Conservation (phyloP, 2,329 filamentous ascomycete genomes). For the Diaporthe citriasiana region DNA sequence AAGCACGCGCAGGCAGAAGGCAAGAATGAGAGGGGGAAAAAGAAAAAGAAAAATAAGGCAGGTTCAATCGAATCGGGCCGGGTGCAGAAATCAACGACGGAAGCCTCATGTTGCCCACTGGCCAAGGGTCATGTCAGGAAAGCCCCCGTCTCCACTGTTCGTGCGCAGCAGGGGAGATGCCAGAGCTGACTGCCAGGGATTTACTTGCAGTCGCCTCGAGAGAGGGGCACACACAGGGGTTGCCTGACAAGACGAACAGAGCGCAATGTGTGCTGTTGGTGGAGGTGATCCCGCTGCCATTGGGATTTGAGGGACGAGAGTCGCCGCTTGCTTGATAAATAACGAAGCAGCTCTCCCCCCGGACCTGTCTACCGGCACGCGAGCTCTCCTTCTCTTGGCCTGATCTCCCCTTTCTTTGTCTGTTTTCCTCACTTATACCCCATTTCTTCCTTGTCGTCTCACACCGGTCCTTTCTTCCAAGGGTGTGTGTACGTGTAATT, state of each 20-base stretch:
- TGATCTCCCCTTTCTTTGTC: conserved; percentile 15
- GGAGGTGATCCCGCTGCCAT: conserved; percentile 18
- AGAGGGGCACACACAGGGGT: conserved; percentile 27
- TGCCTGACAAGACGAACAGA: conserved; percentile 11
- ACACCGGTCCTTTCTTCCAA: conserved; percentile 2
- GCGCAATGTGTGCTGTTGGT: conserved; percentile 9
- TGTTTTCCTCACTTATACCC: conserved; percentile 24
- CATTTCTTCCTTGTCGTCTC: background rate
- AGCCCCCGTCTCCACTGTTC: conserved; percentile 39
- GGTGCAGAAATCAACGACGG: conserved; percentile 17
- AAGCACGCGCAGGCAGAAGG: background rate
- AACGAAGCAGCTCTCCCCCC: conserved; percentile 13
- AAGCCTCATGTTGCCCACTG: conserved; percentile 26
- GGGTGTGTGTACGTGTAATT: conserved; percentile 12
- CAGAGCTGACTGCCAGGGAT: conserved; percentile 21
- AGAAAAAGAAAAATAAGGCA: background rate
- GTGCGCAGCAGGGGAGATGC: conserved; percentile 34
- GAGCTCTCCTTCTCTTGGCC: conserved; percentile 10
- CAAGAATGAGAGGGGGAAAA: too few relatives aligned
- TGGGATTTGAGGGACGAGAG: conserved; percentile 10
- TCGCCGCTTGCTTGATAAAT: conserved; percentile 33
- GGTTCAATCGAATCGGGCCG: conserved; percentile 28
- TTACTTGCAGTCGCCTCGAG: conserved; percentile 19
- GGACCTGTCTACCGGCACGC: background rate
- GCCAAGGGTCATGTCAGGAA: conserved; percentile 29